Base-by-base conservation (phyloP, 2,329 filamentous ascomycete genomes). In the Boeremia exigua region DNA sequence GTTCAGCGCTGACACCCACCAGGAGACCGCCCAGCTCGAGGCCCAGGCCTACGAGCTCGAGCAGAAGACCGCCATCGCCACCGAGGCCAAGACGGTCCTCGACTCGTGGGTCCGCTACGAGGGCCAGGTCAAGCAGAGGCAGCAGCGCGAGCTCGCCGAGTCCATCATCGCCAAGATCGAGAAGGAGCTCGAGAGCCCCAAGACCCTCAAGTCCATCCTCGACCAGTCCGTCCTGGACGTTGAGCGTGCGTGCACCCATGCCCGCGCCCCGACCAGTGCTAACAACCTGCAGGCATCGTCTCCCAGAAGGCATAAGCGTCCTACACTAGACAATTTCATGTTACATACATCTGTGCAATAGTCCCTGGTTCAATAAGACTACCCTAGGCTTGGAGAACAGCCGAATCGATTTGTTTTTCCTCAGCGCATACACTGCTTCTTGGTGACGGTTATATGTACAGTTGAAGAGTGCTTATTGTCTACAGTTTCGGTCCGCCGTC, bases 51-150 rank as follows among this genome's bases (percentile, higher is more conserved):
- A 89, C 81, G 92, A 98, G 86, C 88, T 98, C 68, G 92, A 98
- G 86, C 95, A 99, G 83, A 89, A 88, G 83, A 97, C 94, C 60
- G 90, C 92, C 70, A 84, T 99, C 66, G 92, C 92, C 56, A 83
- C 87, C 63, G 95, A 99, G 86, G 94, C 94, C 75, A 99, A 97
- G 89, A 75, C 85, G 60, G 95, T 98, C 57, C 88, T 99, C 65
- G 95, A 99, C 79, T 97, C 92, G 55, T 99, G 95, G 96, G 93
- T 98, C 65, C 90, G 95, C 78, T 99, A 99, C 81, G 95, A 99
- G 84, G 84, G 90, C 72, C 95, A 98, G 85, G 93, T 99, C 76
- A 99, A 98, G 90, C 90, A 94, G 84, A 90, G 95, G 79, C 92
- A 99, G 85, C 95, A 99, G 86, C 89, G 86, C 81, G 95, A 99